Percentiles rank a stretch among this genome's conserved stretches.
Conservation (phyloP, 306 rosid species). For the Cicer arietinum region DNA sequence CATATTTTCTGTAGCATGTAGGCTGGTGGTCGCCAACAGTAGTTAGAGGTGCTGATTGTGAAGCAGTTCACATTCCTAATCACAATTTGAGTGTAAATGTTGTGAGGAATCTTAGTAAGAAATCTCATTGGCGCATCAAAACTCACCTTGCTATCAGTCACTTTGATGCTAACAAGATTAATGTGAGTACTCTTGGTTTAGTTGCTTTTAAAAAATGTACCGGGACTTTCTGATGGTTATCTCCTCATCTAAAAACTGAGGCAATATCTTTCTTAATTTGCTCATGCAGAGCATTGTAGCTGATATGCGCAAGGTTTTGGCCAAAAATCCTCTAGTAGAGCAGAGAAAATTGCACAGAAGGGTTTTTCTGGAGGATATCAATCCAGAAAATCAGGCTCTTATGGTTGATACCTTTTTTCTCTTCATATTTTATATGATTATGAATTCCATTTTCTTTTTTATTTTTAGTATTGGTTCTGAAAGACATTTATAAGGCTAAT, state of each 20-base stretch:
- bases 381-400: conserved; percentile 95
- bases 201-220: conserved; percentile 27
- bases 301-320: conserved; percentile 96
- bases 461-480: conserved; percentile 18
- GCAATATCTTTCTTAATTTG: conserved; percentile 32
- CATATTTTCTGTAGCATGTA: conserved; percentile 69
- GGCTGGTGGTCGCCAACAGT: conserved; percentile 99
- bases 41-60: conserved; percentile 96
- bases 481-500: conserved; percentile 28
- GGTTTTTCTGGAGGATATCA: conserved; percentile 76
- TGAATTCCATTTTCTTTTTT: conserved; percentile 36
- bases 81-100: conserved; percentile 91
- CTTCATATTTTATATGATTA: conserved; percentile 25
- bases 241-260: conserved; percentile 33
- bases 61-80: conserved; percentile 98
- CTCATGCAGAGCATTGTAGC: conserved; percentile 79
- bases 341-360: conserved; percentile 93
- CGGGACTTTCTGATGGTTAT: conserved; percentile 38
- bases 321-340: conserved; percentile 96
- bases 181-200: conserved; percentile 62
- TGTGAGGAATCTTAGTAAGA: conserved; percentile 95
- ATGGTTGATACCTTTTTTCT: conserved; percentile 56
- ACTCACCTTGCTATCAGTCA: conserved; percentile 83
- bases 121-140: conserved; percentile 98
- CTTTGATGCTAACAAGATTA: conserved; percentile 82